Conservation (phyloP, 2,329 filamentous ascomycete genomes). For the Mycogone perniciosa region DNA sequence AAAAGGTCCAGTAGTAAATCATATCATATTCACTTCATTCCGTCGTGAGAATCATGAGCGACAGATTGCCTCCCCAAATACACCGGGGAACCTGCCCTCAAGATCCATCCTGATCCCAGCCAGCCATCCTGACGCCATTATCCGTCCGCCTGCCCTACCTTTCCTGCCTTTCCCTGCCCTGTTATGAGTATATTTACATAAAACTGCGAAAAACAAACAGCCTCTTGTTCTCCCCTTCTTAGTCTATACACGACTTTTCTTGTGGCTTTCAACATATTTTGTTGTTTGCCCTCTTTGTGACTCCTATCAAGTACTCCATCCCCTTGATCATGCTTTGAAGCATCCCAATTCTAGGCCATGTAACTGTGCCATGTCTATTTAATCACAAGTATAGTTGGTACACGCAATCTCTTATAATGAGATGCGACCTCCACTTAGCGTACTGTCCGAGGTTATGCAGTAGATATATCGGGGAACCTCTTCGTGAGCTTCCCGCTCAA, state of each 20-base stretch:
- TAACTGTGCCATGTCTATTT: conserved; percentile 23
- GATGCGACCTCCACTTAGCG: conserved; percentile 17
- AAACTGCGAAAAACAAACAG: conserved; percentile 13
- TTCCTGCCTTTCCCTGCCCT: conserved; percentile 11
- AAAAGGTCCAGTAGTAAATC: conserved; percentile 10
- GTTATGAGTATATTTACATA: conserved; percentile 20
- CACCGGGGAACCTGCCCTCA: conserved; percentile 13
- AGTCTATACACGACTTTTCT: conserved; percentile 7
- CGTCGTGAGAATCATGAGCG: conserved; percentile 26
- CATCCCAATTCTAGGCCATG: conserved; percentile 20
- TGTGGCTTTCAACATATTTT: not conserved
- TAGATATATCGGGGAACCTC: not conserved
- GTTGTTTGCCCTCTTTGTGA: not conserved
- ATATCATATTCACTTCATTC: conserved; percentile 25
- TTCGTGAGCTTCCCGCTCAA: not conserved
- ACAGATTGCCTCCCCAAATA: conserved; percentile 19
- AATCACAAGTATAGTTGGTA: conserved; percentile 24
- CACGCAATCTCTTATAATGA: conserved; percentile 23
- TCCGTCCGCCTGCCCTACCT: conserved; percentile 5
- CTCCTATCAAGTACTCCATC: conserved; percentile 1
- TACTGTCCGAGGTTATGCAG: conserved; percentile 3
- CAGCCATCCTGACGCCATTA: conserved; percentile 14
- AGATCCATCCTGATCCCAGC: conserved; percentile 18
- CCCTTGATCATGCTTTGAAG: not conserved
- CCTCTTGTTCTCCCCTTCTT: not conserved